Evolutionary conservation across 495 filamentous ascomycete species (phyloP), one percentile per base, ranked within the genome.

Genomic region (Hypoxylon fuscum): DNA sequence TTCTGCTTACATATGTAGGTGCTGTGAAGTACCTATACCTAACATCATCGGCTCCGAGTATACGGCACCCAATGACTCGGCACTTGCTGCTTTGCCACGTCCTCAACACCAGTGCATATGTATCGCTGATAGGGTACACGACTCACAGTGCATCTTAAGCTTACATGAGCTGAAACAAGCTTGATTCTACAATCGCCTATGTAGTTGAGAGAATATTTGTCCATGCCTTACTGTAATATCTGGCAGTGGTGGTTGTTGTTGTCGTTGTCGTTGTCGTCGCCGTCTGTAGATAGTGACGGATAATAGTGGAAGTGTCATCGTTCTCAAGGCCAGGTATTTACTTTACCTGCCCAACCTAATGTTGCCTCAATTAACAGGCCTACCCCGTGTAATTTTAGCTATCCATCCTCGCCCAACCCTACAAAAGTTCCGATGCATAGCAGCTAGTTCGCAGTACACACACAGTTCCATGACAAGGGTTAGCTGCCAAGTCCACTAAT

Each of bases 41-140:
- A 23, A 43, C 48, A 58, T 34, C 48, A 46, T 66, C 62, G 57
- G 53, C 62, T 52, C 62, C 62, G 62, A 60, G 42, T 52, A 61
- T 47, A 66, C 15, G 62, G 62, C 45, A 66, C 57, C 62, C 62
- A 66, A 66, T 66, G 56, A 66, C 46, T 34, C 41, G 29, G n/a
- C 20, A 12, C n/a, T 51, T 32, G 54, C 32, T 15, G 12, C 23
- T 32, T 51, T 46, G 55, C 62, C 51, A 54, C 49, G 42, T 52
- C 42, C 44, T 59, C 56, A 12, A 47, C 45, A 23, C 43, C 49
- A 41, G 55, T 48, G 54, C 12, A n/a, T n/a, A n/a, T n/a, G n/a
- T n/a, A n/a, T 41, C 42, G 3, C 27, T 35, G 35, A 38, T 38
- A 38, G 35, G 35, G 15, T 15, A n/a, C n/a, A 12, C 3, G 2